Percentiles rank a stretch among this genome's conserved stretches.
These are phyloP conservation scores for Chaetomiaceae sp. DNA, from an alignment of 2,329 filamentous ascomycete species.

Conservation along the genomic window DNA sequence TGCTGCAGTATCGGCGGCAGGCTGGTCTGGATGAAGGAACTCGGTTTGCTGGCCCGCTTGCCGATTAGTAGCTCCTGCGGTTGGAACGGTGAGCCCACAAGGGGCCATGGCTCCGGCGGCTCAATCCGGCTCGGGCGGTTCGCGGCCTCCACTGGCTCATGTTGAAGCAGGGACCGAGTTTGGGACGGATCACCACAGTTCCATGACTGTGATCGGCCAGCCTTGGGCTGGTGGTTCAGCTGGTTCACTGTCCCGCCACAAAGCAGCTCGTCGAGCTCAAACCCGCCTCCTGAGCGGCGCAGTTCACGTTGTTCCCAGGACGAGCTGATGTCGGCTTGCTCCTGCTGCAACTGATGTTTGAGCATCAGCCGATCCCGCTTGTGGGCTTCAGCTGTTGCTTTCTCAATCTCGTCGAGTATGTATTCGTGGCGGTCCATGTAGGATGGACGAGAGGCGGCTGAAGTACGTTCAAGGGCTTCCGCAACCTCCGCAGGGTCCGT, in stretches of 20 bases:
- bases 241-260: conserved; percentile 5
- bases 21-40: no score
- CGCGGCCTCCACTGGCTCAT: no score
- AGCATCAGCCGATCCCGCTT: conserved; percentile 6
- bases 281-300: conserved; percentile 5
- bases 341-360: neutral
- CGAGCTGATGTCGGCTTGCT: conserved; percentile 3
- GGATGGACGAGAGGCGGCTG: neutral
- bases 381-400: conserved; percentile 10
- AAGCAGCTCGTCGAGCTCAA: conserved; percentile 1
- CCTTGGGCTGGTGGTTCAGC: conserved; percentile 3
- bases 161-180: neutral
- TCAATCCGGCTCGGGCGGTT: no score
- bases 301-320: conserved; percentile 1
- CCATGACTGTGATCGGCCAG: neutral
- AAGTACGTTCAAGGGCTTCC: no score
- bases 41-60: no score
- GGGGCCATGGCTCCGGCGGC: no score
- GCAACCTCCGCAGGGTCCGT: neutral
- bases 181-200: neutral
- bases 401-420: conserved; percentile 12
- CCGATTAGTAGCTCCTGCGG: no score
- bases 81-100: no score
- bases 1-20: no score
- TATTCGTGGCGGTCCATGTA: conserved; percentile 1